Percentiles rank a stretch among this genome's conserved stretches.
Evolutionary conservation across 495 filamentous ascomycete genomes (phyloP).

Genomic region (Cudoniella acicularis): DNA sequence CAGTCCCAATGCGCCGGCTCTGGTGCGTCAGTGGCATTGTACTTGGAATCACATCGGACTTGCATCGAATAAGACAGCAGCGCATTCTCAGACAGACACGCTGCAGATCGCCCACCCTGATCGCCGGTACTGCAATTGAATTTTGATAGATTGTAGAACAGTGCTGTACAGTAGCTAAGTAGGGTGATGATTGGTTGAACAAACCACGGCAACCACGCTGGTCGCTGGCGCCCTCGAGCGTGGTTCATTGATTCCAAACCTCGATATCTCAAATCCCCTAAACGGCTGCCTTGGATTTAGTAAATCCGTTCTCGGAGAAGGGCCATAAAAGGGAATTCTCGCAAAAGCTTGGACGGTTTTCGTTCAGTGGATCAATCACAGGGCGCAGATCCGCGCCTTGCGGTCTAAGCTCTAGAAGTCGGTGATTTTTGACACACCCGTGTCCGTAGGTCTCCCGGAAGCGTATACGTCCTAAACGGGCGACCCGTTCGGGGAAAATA

Average conservation of each 20-base stretch:
- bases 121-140: neutral
- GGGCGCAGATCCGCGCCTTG: neutral
- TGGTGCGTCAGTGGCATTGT: too few relatives aligned
- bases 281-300: neutral
- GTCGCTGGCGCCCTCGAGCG: too few relatives aligned
- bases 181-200: neutral
- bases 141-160: neutral
- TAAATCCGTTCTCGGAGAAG: neutral
- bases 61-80: neutral
- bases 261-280: neutral
- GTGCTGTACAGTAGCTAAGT: neutral
- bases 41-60: neutral
- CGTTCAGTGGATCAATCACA: neutral
- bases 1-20: too few relatives aligned
- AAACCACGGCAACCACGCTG: too few relatives aligned
- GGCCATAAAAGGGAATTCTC: neutral
- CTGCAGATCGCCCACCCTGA: neutral
- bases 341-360: neutral
- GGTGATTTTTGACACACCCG: neutral
- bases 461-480: neutral
- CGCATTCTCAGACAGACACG: neutral
- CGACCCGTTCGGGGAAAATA: neutral
- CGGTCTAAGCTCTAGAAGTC: too few relatives aligned
- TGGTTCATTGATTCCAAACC: neutral
- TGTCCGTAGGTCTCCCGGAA: neutral